Evolutionary conservation across 148 eudicot genomes (phyloP), one percentile per base, ranked within the genome.

Genomic region (Euryodendron excelsum): DNA sequence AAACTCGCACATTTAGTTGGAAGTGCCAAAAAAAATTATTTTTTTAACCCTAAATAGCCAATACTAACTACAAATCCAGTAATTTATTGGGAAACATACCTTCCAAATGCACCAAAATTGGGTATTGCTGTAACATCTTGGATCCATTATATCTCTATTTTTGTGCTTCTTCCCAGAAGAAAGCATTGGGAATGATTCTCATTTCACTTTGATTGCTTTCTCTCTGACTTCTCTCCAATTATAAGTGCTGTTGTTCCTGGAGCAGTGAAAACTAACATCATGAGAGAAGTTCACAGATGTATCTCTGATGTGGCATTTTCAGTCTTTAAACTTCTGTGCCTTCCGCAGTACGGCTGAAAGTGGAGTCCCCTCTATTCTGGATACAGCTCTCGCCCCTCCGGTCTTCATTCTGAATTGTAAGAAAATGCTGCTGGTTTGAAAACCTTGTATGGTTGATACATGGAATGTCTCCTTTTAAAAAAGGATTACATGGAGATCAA

Each of bases 201-300:
- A 55, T 78, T 67, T 65, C 30, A 69, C 12, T 9, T 47, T 33
- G 37, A 31, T 67, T 30, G 5, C 41, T 41, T 39, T 55, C n/a
- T 60, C 4, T 77, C 71, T 31, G 39, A 36, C n/a, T 55, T 50
- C 33, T 69, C 52, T 47, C 11, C 34, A 77, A 47, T 81, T 14
- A 31, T 83, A 78, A 96, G 99, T 71, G 92, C 93, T 72, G 99
- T 80, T 45, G 98, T 93, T 75, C 99, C 99, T 75, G 98, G 99
- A 83, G 90, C 81, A 44, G 99, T 91, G 52, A 86, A 41, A 81
- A 96, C 99, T 68, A 92, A 92, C 75, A 86, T 94, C 70, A 91
- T 92, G 97, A 85, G 96, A 80, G 98, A 92, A 82, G 31, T 91
- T 59, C 98, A 97, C 17, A 72, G 87, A 18, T 78, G 72, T 66